Evolutionary conservation across 345 rosid genomes (phyloP).

Genomic region (Melastoma malabathricum): DNA sequence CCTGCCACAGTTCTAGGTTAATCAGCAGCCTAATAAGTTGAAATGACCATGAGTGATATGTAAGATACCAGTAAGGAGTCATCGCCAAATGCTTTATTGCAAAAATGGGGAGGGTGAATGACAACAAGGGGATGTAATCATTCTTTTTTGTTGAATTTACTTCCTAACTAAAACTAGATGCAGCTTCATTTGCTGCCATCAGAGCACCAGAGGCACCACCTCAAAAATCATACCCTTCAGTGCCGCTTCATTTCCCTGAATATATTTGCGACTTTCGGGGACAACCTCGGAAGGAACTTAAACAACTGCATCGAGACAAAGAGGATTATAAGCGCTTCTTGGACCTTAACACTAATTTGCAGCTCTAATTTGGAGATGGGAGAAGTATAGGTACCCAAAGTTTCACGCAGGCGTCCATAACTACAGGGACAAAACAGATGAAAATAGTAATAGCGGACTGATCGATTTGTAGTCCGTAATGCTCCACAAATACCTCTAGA

Average conservation of each 20-base stretch:
- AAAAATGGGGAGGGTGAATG: too few relatives aligned
- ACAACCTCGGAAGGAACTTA: slow-evolving; percentile 71
- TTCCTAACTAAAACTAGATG: too few relatives aligned
- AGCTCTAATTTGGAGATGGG: too few relatives aligned
- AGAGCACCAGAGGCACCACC: background rate
- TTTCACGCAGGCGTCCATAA: slow-evolving; percentile 72
- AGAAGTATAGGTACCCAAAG: slow-evolving; percentile 56
- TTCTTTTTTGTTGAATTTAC: too few relatives aligned
- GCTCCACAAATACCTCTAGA: slow-evolving; percentile 61
- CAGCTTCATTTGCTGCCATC: background rate
- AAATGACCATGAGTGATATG: too few relatives aligned
- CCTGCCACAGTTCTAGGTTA: too few relatives aligned
- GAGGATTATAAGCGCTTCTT: background rate
- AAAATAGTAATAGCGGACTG: slow-evolving; percentile 54
- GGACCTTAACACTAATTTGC: background rate
- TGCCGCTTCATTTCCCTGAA: slow-evolving; percentile 75
- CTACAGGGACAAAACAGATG: slow-evolving; percentile 55
- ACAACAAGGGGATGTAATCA: too few relatives aligned
- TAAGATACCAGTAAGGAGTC: too few relatives aligned
- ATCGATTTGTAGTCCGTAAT: slow-evolving; percentile 72
- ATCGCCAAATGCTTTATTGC: too few relatives aligned
- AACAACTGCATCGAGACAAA: slow-evolving; percentile 31
- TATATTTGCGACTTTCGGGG: slow-evolving; percentile 64
- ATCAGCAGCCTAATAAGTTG: too few relatives aligned
- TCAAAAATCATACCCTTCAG: slow-evolving; percentile 11